Evolutionary conservation across 306 rosid species (phyloP), one percentile per base, ranked within the genome.

Genomic region (Begonia masoniana): DNA sequence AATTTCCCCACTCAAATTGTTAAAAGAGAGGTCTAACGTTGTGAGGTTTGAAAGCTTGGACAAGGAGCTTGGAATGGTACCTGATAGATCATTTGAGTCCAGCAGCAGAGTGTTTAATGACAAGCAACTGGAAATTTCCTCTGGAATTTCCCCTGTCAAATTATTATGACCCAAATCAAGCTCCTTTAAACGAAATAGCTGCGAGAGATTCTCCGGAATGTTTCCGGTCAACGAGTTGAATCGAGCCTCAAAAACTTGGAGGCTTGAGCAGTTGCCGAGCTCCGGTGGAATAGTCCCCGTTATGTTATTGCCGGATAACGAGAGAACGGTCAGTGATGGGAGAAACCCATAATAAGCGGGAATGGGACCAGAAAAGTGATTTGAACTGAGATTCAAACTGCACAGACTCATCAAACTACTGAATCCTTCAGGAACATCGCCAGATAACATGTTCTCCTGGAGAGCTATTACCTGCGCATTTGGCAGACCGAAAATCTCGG

Each of bases 381-480:
- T 88, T 24, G 83, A 76, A 45, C 95, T 88, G 31, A 88, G 88
- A 24, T 88, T 88, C 72, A 88, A 58, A 56, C 66, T 62, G 23
- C 71, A 69, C 73, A 88, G 64, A 62, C 89, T 76, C 84, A 60
- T 64, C 81, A 85, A 76, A 68, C 94, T 88, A 75, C 97, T 88
- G 58, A 88, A 88, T 15, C 97, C 97, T 66, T 88, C 95, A 56
- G 95, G 95, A 9, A 88, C 85, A 43, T 62, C 79, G 41, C 95
- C 95, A 39, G 83, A 78, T 15, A 88, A 56, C 61, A 55, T 67
- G 61, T 88, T 88, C 57, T 85, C 89, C 65, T 85, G 94, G 47
- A 88, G 51, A 45, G 89, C 79, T 63, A 88, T 73, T 7, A 85
- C 82, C 60, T 82, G 95, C 58, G 85, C 50, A 76, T 76, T 85